Evolutionary conservation across 1,284 basidiomycete genomes (phyloP).

Genomic region (Ceratobasidium papillatum): DNA sequence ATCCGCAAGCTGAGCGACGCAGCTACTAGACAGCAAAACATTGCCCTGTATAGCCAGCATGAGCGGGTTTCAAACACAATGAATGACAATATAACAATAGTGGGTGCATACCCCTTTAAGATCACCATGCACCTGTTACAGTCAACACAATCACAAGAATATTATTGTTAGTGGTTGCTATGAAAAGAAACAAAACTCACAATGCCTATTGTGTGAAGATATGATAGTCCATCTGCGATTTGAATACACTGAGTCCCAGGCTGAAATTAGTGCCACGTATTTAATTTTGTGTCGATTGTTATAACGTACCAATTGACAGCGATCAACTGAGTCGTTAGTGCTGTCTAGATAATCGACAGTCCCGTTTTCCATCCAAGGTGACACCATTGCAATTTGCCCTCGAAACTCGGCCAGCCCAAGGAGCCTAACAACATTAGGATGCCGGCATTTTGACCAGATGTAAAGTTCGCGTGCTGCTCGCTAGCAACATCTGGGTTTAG

Average conservation of each 20-base stretch:
- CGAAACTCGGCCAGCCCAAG: conserved; percentile 23
- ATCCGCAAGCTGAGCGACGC: conserved; percentile 7
- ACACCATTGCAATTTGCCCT: conserved; percentile 22
- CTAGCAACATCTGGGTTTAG: not conserved
- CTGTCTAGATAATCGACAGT: not conserved
- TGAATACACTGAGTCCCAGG: conserved; percentile 25
- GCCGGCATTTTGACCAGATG: conserved; percentile 7
- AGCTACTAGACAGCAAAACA: conserved; percentile 15
- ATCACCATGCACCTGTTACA: conserved; percentile 36
- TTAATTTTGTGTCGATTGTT: no score
- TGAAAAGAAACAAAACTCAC: conserved; percentile 15
- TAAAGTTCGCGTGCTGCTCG: conserved; percentile 21
- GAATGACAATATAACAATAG: no score
- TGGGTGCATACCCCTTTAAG: conserved; percentile 34
- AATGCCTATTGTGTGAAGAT: conserved; percentile 7
- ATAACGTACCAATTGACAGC: conserved; percentile 5
- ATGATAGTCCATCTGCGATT: not conserved
- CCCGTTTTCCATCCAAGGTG: conserved; percentile 26
- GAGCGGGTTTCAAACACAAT: no score
- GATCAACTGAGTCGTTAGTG: not conserved
- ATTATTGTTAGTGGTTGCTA: no score
- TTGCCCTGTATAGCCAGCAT: conserved; percentile 11
- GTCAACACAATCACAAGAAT: no score
- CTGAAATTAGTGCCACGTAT: not conserved
- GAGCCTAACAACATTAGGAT: conserved; percentile 14